Conservation (phyloP, 768 basidiomycete species). For the Boletus speciosus region DNA sequence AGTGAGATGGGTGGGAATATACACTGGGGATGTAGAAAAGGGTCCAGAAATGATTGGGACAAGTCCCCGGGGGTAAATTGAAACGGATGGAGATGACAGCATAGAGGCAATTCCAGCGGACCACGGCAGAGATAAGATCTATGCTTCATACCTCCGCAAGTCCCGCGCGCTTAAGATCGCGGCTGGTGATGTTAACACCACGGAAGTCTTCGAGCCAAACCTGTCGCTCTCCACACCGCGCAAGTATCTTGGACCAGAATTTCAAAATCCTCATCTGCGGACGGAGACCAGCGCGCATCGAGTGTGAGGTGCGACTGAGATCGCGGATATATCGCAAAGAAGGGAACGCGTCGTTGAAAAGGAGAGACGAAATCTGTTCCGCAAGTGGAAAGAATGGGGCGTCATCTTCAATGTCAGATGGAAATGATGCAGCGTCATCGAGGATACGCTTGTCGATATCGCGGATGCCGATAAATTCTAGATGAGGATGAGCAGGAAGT, state of each 20-base stretch:
- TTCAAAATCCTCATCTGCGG: conserved; percentile 36
- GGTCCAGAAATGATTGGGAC: conserved; percentile 18
- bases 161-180: conserved; percentile 39
- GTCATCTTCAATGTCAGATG: conserved; percentile 34
- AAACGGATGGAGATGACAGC: background rate
- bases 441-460: conserved; percentile 63
- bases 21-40: conserved; percentile 23
- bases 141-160: conserved; percentile 14
- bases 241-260: conserved; percentile 51
- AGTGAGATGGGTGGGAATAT: conserved; percentile 29
- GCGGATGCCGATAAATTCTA: conserved; percentile 68
- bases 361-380: conserved; percentile 60
- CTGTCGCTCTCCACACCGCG: conserved; percentile 47
- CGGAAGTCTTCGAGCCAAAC: conserved; percentile 66
- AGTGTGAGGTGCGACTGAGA: conserved; percentile 56
- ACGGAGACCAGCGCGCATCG: conserved; percentile 40
- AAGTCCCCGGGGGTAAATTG: conserved; percentile 3
- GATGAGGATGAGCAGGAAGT: conserved; percentile 56
- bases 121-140: background rate
- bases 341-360: conserved; percentile 61
- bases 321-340: conserved; percentile 58
- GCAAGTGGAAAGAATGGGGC: conserved; percentile 61
- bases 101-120: background rate
- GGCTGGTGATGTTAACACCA: conserved; percentile 54
- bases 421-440: conserved; percentile 39